These are phyloP conservation scores for Cucurbitaria berberidis DNA, from an alignment of 2,329 filamentous ascomycete genomes.

Conservation along the genomic window DNA sequence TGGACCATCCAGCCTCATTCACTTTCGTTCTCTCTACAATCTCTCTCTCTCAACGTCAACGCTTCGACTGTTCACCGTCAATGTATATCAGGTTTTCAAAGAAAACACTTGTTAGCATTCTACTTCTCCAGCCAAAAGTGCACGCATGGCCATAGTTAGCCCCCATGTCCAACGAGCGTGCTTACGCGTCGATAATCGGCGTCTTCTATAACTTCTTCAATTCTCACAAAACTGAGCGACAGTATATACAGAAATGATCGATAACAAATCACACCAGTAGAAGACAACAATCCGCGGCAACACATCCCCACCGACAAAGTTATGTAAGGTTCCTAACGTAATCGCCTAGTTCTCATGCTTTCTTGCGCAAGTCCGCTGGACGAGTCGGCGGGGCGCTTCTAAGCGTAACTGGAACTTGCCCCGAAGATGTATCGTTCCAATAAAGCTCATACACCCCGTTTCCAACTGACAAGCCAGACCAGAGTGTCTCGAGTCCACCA, in stretches of 20 bases:
- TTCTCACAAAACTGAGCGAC: no score
- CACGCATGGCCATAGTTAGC: no score
- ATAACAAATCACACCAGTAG: no score
- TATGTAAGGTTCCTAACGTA: neutral
- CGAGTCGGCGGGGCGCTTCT: conserved; percentile 25
- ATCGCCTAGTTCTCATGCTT: neutral
- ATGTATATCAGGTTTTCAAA: no score
- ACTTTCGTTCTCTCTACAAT: neutral
- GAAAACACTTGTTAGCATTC: no score
- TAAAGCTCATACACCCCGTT: conserved; percentile 19
- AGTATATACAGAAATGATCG: no score
- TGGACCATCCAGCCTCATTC: neutral
- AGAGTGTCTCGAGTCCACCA: conserved; percentile 22
- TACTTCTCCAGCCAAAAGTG: no score
- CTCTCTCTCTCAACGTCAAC: neutral
- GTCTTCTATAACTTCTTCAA: no score
- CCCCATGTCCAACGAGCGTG: no score
- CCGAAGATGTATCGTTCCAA: conserved; percentile 31
- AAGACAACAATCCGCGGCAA: no score
- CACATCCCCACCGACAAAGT: neutral
- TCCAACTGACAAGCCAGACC: conserved; percentile 15
- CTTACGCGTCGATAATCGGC: no score
- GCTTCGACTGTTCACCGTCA: neutral
- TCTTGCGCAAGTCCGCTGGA: neutral
- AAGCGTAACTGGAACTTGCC: conserved; percentile 24